phyloP scores from a whole-genome alignment of 2,329 filamentous ascomycete genomes.

The Cladosporium sp. region DNA sequence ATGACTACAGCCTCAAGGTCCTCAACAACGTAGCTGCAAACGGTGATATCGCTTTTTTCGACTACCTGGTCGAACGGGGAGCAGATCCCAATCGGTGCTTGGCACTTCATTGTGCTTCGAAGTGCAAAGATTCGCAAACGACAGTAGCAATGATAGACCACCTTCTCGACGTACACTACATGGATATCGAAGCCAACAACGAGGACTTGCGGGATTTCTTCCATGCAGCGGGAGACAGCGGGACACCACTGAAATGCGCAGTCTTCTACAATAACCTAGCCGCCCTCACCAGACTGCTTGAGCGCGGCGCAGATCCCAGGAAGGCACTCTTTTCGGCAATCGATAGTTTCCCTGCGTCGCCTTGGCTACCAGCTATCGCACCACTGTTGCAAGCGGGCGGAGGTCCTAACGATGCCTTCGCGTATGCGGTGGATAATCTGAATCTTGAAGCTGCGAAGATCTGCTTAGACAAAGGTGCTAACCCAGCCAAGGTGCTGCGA shows the following conservation, averaged over 20 bases:
- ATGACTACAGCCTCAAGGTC: constrained; percentile 17
- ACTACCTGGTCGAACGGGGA: constrained; percentile 20
- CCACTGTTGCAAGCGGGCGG: constrained; percentile 17
- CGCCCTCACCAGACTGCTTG: constrained; percentile 11
- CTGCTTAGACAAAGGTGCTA: constrained; percentile 16
- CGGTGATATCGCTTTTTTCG: constrained; percentile 20
- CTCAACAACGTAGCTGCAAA: constrained; percentile 20
- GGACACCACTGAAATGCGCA: constrained; percentile 18
- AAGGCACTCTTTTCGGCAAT: not conserved
- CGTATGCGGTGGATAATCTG: not conserved
- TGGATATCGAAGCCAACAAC: constrained; percentile 19
- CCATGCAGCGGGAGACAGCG: constrained; percentile 6
- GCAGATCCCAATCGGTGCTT: constrained; percentile 19
- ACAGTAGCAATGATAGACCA: constrained; percentile 16
- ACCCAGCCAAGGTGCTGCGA: not conserved
- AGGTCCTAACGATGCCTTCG: not conserved
- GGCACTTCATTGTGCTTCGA: constrained; percentile 17
- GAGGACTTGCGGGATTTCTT: constrained; percentile 19
- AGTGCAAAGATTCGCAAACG: constrained; percentile 13
- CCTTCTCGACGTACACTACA: constrained; percentile 20
- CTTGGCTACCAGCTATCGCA: constrained; percentile 16
- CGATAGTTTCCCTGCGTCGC: not conserved
- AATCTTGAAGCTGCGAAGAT: constrained; percentile 7
- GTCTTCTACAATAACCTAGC: constrained; percentile 18
- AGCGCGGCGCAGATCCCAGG: constrained; percentile 14